Percentiles rank a stretch among this genome's conserved stretches.
Evolutionary conservation across 306 rosid genomes (phyloP).

Genomic region (Hippophae tibetana): DNA sequence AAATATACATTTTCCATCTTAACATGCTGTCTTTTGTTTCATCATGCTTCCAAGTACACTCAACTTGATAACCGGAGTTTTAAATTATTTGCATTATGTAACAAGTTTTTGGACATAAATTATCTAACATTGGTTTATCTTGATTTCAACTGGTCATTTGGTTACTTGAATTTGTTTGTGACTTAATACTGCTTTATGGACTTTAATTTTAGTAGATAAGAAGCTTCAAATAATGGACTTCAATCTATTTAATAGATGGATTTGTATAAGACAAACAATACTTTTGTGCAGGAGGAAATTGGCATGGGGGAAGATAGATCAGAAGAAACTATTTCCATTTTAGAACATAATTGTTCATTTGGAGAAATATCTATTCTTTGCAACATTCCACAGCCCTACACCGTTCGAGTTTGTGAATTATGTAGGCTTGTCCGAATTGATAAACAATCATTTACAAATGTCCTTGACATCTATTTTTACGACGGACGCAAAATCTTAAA

Average conservation of each 20-base stretch:
- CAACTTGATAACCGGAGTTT: too few species aligned
- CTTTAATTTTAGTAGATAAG: too few species aligned
- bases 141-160: too few species aligned
- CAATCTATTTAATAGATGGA: neutral
- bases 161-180: too few species aligned
- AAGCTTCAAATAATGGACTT: too few species aligned
- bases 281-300: slow-evolving; percentile 58
- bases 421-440: slow-evolving; percentile 87
- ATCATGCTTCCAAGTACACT: too few species aligned
- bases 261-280: neutral
- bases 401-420: slow-evolving; percentile 80
- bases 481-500: slow-evolving; percentile 86
- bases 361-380: slow-evolving; percentile 90
- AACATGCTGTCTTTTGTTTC: too few species aligned
- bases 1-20: too few species aligned
- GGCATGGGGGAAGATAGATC: slow-evolving; percentile 63
- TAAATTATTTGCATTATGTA: too few species aligned
- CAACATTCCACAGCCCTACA: slow-evolving; percentile 88
- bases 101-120: too few species aligned
- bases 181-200: too few species aligned
- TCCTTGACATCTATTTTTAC: slow-evolving; percentile 73
- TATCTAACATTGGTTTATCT: too few species aligned
- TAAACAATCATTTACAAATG: slow-evolving; percentile 76
- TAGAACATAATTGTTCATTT: slow-evolving; percentile 54
- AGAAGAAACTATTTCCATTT: slow-evolving; percentile 55